phyloP scores from a whole-genome alignment of 164 flowering plant species.

The Platanus orientalis region DNA sequence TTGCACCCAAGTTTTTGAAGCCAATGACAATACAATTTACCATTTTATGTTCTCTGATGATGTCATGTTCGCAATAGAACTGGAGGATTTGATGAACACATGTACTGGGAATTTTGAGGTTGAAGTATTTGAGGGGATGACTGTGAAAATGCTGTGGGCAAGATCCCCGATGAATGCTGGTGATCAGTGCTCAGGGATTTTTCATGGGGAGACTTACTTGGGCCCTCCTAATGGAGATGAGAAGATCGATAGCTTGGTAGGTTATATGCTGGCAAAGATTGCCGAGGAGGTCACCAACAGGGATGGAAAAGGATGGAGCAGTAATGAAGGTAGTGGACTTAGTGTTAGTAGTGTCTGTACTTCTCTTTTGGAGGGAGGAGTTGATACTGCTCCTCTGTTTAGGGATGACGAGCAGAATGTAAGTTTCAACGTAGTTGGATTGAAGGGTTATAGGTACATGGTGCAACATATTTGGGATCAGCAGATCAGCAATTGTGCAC shows the following conservation, averaged over 20 bases:
- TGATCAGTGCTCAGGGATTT: constrained; percentile 10
- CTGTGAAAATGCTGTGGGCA: constrained; percentile 18
- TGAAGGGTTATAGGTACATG: constrained; percentile 14
- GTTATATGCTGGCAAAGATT: constrained; percentile 10
- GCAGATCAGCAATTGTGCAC: constrained; percentile 9
- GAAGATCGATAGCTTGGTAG: constrained; percentile 12
- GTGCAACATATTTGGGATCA: constrained; percentile 13
- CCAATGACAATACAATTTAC: constrained; percentile 8
- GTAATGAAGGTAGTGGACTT: background rate
- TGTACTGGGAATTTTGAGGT: constrained; percentile 9
- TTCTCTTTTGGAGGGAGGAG: background rate
- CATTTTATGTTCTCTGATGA: constrained; percentile 8
- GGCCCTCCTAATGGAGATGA: constrained; percentile 16
- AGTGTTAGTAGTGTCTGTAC: constrained; percentile 8
- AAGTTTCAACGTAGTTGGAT: constrained; percentile 14
- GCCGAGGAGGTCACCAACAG: constrained; percentile 13
- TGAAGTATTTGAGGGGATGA: background rate
- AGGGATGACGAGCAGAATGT: constrained; percentile 7
- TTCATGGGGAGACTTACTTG: background rate
- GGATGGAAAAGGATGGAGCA: constrained; percentile 19
- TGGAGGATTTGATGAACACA: background rate
- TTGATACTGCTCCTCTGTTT: constrained; percentile 9
- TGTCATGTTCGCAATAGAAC: constrained; percentile 8
- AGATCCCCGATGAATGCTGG: constrained; percentile 2
- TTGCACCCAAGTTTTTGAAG: constrained; percentile 9